Evolutionary conservation across 2,329 filamentous ascomycete genomes (phyloP).

Genomic region (Rhynchosporium agropyri): DNA sequence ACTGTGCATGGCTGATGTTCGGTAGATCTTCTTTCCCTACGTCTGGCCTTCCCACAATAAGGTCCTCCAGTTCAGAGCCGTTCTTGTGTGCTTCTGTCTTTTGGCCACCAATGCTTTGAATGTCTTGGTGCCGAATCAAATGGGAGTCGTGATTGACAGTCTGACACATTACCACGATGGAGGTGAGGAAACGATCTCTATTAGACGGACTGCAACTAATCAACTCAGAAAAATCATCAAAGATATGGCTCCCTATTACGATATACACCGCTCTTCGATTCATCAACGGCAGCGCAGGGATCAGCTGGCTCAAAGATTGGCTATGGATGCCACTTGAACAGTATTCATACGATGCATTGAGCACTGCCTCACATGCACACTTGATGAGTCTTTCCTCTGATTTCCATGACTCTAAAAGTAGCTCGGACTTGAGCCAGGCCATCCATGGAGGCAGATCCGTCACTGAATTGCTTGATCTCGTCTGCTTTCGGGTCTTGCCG

Average conservation of each 20-base stretch:
- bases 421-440: constrained; percentile 65
- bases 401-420: constrained; percentile 68
- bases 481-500: constrained; percentile 62
- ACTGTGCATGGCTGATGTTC: not conserved
- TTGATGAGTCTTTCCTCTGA: constrained; percentile 71
- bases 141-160: constrained; percentile 76
- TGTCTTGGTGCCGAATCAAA: constrained; percentile 76
- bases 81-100: constrained; percentile 68
- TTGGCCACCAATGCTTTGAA: constrained; percentile 73
- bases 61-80: constrained; percentile 67
- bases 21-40: constrained; percentile 73
- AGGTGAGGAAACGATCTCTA: constrained; percentile 25
- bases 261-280: constrained; percentile 54
- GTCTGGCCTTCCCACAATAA: constrained; percentile 73
- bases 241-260: constrained; percentile 56
- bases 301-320: constrained; percentile 53
- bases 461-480: constrained; percentile 59
- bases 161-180: constrained; percentile 52
- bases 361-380: constrained; percentile 64
- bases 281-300: constrained; percentile 53
- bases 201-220: not conserved
- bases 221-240: constrained; percentile 28
- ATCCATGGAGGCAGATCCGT: constrained; percentile 65
- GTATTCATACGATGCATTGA: constrained; percentile 59
- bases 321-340: constrained; percentile 59